phyloP scores from a whole-genome alignment of 768 basidiomycete species.

The Hortiboletus flavorubellus region DNA sequence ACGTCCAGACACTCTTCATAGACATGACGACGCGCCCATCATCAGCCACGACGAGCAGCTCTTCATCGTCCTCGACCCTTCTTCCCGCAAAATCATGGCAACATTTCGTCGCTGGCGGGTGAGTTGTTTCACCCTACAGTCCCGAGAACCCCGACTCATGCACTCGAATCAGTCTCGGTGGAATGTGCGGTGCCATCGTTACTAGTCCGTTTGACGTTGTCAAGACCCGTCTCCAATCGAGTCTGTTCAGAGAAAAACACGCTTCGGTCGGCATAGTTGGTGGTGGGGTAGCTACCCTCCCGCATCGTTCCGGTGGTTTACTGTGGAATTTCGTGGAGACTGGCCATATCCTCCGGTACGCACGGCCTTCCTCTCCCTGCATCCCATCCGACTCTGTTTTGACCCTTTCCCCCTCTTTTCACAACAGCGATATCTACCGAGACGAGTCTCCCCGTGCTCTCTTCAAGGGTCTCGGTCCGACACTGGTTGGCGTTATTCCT shows the following conservation, averaged over 20 bases:
- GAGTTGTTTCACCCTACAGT: conserved; percentile 27
- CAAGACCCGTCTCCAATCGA: conserved; percentile 94
- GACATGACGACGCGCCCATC: conserved; percentile 15
- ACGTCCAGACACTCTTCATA: background rate
- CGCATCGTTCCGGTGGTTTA: conserved; percentile 46
- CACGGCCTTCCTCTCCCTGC: background rate
- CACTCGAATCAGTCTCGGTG: conserved; percentile 66
- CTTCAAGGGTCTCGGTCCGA: conserved; percentile 93
- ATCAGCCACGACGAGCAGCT: conserved; percentile 14
- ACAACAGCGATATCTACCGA: conserved; percentile 76
- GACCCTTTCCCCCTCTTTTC: background rate
- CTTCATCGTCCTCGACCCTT: conserved; percentile 35
- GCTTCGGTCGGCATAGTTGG: conserved; percentile 31
- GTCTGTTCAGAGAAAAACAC: conserved; percentile 62
- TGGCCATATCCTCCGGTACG: conserved; percentile 78
- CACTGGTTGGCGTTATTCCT: conserved; percentile 91
- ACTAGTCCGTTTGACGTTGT: conserved; percentile 98
- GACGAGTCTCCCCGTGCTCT: conserved; percentile 86
- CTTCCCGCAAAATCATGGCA: conserved; percentile 78
- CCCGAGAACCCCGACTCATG: conserved; percentile 4
- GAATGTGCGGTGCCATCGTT: conserved; percentile 95
- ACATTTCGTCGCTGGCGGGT: conserved; percentile 88
- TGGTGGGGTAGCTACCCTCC: conserved; percentile 29
- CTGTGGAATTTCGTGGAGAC: conserved; percentile 96
- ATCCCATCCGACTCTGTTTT: background rate